These are phyloP conservation scores for Mycena leptocephala DNA, from an alignment of 768 basidiomycete species.

Conservation along the genomic window DNA sequence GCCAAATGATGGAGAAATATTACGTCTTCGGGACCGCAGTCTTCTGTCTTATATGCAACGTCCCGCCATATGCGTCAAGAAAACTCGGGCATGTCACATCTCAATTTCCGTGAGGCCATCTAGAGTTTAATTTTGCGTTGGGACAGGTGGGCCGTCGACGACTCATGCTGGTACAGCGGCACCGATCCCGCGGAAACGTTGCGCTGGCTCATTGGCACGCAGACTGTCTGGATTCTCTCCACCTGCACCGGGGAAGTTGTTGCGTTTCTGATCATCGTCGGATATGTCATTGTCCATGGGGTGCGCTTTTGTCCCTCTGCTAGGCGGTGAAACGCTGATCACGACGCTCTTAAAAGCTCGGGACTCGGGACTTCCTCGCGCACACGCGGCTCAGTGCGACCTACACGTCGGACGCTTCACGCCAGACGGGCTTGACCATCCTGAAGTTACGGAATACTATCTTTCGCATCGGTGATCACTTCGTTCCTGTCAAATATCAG, in stretches of 20 bases:
- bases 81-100: conserved; percentile 40
- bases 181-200: conserved; percentile 28
- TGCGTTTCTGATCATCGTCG: conserved; percentile 34
- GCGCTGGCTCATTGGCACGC: conserved; percentile 44
- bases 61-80: conserved; percentile 39
- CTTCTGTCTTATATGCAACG: conserved; percentile 33
- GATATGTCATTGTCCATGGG: conserved; percentile 27
- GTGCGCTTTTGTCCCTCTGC: conserved; percentile 21
- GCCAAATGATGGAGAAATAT: conserved; percentile 29
- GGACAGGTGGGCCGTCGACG: not conserved
- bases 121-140: too few species aligned
- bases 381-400: not conserved
- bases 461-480: not conserved
- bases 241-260: conserved; percentile 37
- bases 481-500: not conserved
- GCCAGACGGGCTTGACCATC: not conserved
- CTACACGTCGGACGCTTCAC: not conserved
- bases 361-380: not conserved
- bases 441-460: not conserved
- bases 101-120: not conserved
- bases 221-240: conserved; percentile 43
- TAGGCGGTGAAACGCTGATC: not conserved
- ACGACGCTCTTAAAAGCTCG: not conserved
- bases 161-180: conserved; percentile 43
- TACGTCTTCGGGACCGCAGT: conserved; percentile 39